Evolutionary conservation across 2,329 filamentous ascomycete species (phyloP), one percentile per base, ranked within the genome.

Genomic region (Trichoderma oligosporum): DNA sequence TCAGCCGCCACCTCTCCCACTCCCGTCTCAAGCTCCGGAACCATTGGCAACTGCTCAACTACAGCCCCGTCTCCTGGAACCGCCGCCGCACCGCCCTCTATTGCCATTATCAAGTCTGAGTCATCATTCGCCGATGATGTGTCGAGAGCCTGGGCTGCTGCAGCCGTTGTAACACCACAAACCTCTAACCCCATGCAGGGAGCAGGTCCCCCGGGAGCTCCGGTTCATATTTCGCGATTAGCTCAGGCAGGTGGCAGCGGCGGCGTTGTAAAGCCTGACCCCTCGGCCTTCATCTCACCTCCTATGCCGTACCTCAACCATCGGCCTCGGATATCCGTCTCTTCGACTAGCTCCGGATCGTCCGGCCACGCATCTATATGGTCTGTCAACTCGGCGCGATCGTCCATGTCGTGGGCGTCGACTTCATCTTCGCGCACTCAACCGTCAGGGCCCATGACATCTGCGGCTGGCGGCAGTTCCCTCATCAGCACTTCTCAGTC

Each of bases 321-420:
- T 63, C 73, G 74, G 31, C 72, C 75, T 31, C 70, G 75, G 47
- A 76, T 77, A 54, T 77, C 75, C n/a, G 71, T 77, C 31, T 80
- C 78, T 0, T 79, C 78, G 2, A 77, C 76, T 7, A 79, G 76
- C 64, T 78, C 76, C 9, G 74, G 74, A 16, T 79, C 77, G 16
- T 78, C 76, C 4, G 76, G 76, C n/a, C 74, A 77, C 56, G 72
- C 74, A 12, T 78, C 76, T 36, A 70, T 78, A 55, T 73, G 75
- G 70, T 79, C 77, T 3, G 75, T 70, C 45, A 72, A 71, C 54
- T 74, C 71, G 0, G 70, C 67, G 6, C 71, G 71, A 41, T 74
- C 73, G 7, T 72, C 72, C 41, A 70, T 75, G 61, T 74, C 74
- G 7, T 75, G 73, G 65, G 70, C 76, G 45, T 70, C 72, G 12